Conservation (phyloP, 306 rosid genomes). For the Adenanthera pavonina region DNA sequence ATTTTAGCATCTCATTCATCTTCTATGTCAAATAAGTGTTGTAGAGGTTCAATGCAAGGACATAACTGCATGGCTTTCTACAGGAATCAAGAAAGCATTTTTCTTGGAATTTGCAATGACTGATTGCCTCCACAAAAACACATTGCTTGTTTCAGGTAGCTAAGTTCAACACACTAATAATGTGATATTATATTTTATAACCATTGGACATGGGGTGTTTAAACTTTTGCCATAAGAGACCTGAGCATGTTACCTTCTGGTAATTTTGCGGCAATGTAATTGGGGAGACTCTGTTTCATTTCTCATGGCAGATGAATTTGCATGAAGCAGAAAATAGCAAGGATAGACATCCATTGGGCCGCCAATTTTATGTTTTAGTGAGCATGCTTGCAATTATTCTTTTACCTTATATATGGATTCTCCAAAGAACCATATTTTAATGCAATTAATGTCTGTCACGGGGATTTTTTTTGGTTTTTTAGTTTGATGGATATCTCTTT, state of each 20-base stretch:
- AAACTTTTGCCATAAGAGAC: conserved; percentile 17
- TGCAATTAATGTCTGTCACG: too few relatives aligned
- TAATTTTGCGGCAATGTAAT: neutral
- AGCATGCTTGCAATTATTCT: neutral
- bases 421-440: too few relatives aligned
- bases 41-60: conserved; percentile 63
- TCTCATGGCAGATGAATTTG: neutral
- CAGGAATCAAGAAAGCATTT: conserved; percentile 51
- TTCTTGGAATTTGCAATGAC: conserved; percentile 42
- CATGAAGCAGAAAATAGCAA: neutral
- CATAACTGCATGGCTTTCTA: conserved; percentile 52
- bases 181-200: neutral
- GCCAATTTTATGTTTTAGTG: neutral
- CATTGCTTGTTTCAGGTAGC: conserved; percentile 17
- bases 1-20: conserved; percentile 53
- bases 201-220: neutral
- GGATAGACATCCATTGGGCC: neutral
- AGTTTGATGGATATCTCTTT: too few relatives aligned
- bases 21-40: conserved; percentile 70
- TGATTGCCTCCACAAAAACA: neutral
- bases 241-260: neutral
- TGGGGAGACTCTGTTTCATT: conserved; percentile 1
- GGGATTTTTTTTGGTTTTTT: too few relatives aligned
- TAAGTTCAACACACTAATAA: neutral
- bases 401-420: neutral